Conservation (phyloP, 768 basidiomycete species). For the Mycena latifolia region DNA sequence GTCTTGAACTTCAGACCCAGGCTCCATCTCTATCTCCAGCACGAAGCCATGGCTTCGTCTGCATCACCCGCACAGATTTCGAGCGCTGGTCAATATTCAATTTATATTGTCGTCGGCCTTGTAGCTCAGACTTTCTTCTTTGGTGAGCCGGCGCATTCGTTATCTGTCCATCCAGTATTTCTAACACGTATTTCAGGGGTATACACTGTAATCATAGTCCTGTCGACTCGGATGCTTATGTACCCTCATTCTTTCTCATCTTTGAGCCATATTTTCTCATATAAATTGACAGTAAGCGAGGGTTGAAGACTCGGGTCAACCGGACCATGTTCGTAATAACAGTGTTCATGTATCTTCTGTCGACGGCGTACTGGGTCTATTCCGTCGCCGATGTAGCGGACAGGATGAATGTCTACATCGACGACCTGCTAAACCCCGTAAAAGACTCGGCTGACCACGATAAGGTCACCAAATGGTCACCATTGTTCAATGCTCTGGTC, state of each 20-base stretch:
- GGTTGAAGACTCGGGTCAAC: conserved; percentile 15
- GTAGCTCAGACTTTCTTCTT: conserved; percentile 25
- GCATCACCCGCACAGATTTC: not conserved
- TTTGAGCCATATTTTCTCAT: not conserved
- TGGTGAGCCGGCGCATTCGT: not conserved
- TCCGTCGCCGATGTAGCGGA: conserved; percentile 19
- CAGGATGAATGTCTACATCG: conserved; percentile 5
- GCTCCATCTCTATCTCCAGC: not conserved
- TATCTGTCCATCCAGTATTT: too few species aligned
- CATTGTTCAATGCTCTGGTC: conserved; percentile 15
- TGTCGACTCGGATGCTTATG: conserved; percentile 29
- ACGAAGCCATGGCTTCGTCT: not conserved
- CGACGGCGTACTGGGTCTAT: conserved; percentile 22
- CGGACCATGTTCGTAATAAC: conserved; percentile 16
- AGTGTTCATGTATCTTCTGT: conserved; percentile 22
- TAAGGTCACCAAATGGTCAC: conserved; percentile 18
- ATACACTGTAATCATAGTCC: conserved; percentile 14
- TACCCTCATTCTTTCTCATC: not conserved
- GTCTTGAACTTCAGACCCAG: not conserved
- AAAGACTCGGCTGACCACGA: conserved; percentile 5
- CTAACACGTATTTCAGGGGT: conserved; percentile 3
- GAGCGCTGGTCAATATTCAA: not conserved
- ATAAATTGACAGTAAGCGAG: conserved; percentile 15
- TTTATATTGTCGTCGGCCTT: conserved; percentile 1
- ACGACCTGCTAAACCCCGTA: not conserved